phyloP scores from a whole-genome alignment of 345 rosid species.

The Angophora floribunda region DNA sequence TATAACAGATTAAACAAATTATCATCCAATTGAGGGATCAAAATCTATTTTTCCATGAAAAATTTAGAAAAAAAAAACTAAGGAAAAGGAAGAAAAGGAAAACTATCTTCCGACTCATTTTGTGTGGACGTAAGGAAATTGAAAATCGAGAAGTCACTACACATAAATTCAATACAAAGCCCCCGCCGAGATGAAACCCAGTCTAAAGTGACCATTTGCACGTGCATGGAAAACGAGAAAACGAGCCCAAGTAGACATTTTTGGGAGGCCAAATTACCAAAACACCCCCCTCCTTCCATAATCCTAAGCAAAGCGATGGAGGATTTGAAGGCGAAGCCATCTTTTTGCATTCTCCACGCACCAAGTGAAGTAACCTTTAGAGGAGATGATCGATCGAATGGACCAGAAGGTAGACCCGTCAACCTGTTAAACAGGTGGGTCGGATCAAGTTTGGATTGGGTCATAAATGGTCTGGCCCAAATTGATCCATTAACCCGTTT shows the following conservation, averaged over 20 bases:
- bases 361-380: background rate
- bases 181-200: background rate
- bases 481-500: no score
- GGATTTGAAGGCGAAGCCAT: background rate
- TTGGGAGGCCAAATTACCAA: background rate
- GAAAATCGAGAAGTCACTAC: background rate
- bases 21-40: background rate
- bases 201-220: background rate
- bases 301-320: background rate
- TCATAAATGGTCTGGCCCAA: no score
- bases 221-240: background rate
- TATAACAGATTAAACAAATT: no score
- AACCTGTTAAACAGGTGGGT: no score
- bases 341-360: background rate
- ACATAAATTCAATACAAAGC: background rate
- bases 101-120: background rate
- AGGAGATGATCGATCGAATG: background rate
- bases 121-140: background rate
- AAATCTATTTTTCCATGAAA: background rate
- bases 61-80: background rate
- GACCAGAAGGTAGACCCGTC: no score
- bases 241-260: background rate
- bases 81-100: background rate
- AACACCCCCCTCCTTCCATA: background rate
- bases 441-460: no score